Evolutionary conservation across 441 rosid species (phyloP).

Genomic region (Gossypium lobatum): DNA sequence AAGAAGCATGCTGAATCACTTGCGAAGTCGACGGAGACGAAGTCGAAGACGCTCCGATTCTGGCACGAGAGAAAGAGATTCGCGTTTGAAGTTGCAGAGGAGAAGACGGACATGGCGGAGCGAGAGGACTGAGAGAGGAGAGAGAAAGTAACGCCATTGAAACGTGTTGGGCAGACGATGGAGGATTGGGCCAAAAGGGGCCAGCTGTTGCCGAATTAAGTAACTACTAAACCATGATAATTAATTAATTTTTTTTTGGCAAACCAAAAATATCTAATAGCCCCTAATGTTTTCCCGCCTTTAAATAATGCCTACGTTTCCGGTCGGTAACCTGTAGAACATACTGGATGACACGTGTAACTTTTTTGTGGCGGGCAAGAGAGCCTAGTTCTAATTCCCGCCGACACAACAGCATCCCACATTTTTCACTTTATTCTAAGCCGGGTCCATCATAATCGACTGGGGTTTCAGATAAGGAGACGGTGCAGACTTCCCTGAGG

Average conservation of each 20-base stretch:
- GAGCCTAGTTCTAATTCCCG: constrained; percentile 4
- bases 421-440: background rate
- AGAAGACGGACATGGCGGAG: constrained; percentile 6
- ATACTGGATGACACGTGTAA: constrained; percentile 20
- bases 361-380: too few relatives aligned
- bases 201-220: constrained; percentile 24
- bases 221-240: background rate
- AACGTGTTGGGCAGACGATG: constrained; percentile 26
- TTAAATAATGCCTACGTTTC: background rate
- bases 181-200: background rate
- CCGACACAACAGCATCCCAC: constrained; percentile 3
- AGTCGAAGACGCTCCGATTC: constrained; percentile 20
- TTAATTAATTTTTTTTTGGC: background rate
- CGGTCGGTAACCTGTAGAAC: constrained; percentile 16
- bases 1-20: constrained; percentile 8
- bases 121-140: constrained; percentile 2
- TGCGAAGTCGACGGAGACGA: constrained; percentile 12
- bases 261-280: background rate
- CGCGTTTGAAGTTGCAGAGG: constrained; percentile 22
- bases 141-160: constrained; percentile 27
- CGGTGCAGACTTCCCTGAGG: background rate
- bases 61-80: constrained; percentile 4
- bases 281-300: background rate
- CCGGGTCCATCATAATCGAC: background rate
- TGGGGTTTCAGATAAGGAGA: background rate